Evolutionary conservation across 768 basidiomycete genomes (phyloP), one percentile per base, ranked within the genome.

Genomic region (Lactarius evosmus): DNA sequence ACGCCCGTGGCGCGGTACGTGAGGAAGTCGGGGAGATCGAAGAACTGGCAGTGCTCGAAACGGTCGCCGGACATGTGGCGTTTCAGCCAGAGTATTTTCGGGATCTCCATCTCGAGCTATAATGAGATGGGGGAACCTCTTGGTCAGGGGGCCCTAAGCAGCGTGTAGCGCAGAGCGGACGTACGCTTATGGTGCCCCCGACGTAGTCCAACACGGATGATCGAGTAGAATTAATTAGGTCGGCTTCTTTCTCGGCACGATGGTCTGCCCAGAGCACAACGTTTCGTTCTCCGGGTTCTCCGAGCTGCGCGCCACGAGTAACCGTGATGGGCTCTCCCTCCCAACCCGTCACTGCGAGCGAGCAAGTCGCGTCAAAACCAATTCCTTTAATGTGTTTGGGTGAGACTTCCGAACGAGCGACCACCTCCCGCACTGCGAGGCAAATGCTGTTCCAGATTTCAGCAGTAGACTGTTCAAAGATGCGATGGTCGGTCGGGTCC

Each of bases 241-340:
- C 85, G 2, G 96, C 96, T 73, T 99, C 95, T 71, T 88, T 81
- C 76, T 93, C 89, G 0, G 97, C 96, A 56, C 96, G 84, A 75
- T 97, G 95, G 75, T 98, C 95, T 3, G 95, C 96, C 97, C 96
- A 99, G 1, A 99, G 80, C 49, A 98, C 84, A 63, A 98, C 82
- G 74, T 98, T 94, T 66, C 91, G 83, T 68, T 91, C 88, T 19
- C 89, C 91, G 22, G 72, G 76, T 57, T 78, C 73, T 3, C 91
- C 93, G 1, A 91, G 75, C 25, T 78, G 73, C 2, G 82, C 77
- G 0, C 88, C 91, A 52, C 82, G 84, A 3, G 89, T 91, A 40
- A 99, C 86, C 7, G 78, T 76, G 25, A 97, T 78, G 0, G 95
- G 90, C 41, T 83, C 76, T 7, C 94, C 94, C 17, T 86, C 72